Base-by-base conservation (phyloP, 306 rosid genomes). In the Bauhinia variegata region DNA sequence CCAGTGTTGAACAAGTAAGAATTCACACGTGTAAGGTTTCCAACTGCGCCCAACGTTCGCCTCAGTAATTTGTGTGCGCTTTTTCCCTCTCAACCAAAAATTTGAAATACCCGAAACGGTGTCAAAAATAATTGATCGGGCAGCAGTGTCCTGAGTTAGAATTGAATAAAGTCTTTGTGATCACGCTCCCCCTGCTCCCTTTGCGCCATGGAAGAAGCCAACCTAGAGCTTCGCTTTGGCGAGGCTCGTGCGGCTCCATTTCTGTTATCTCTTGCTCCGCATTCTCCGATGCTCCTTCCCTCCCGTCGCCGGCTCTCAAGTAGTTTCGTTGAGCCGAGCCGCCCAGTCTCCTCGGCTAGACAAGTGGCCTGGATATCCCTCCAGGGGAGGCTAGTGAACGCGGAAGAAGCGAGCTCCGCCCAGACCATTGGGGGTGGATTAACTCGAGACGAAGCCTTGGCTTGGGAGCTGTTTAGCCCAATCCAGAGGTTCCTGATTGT, bases 381-480 rank as follows among this genome's bases (percentile, higher is more conserved):
- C 11, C 85, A 89, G 56, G 95, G 95, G 1, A 75, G 86, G 34
- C 70, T 92, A 2, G 70, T 80, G 33, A 69, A 92, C 17, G 92
- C 89, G 10, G 87, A 89, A 0, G 80, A 78, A 33, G 87, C 95
- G 11, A 92, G 92, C 73, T 85, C 95, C 0, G 88, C 85, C 5
- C 55, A 71, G 4, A 65, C 79, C 51, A 60, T 91, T 10, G 73
- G 78, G 1, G 91, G 91, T 4, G 79, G 85, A 28, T 76, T 92
- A 47, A 63, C 43, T 49, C 75, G 65, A 7, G 85, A 79, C 3
- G 67, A 76, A 48, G 90, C 95, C 41, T 43, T 80, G 6, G 88
- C 97, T 42, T 92, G 97, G 97, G 82, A 92, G 75, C 71, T 92
- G 8, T 89, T 92, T 39, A 76, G 72, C 48, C 95, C 96, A 11